phyloP scores from a whole-genome alignment of 2,329 filamentous ascomycete genomes.

The Hypoxylon sp. region DNA sequence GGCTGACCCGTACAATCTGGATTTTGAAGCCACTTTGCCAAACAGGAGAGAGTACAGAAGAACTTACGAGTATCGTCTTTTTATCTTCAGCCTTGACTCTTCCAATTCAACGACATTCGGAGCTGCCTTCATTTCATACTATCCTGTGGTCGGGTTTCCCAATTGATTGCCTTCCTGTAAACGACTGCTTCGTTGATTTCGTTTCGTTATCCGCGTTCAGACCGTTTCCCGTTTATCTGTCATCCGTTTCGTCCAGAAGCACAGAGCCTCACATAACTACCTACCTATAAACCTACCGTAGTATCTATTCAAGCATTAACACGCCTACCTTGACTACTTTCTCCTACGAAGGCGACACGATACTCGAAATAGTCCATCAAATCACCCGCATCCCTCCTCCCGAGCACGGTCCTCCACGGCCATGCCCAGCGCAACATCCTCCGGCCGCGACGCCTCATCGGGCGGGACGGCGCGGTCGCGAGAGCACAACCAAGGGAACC shows the following conservation, averaged over 20 bases:
- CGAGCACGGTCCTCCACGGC: conserved; percentile 29
- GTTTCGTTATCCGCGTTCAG: not conserved
- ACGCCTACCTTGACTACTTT: not conserved
- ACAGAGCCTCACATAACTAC: conserved; percentile 17
- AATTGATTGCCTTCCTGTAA: not conserved
- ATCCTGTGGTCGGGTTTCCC: not conserved
- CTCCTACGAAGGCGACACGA: conserved; percentile 46
- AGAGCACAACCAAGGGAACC: conserved; percentile 82
- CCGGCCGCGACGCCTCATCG: conserved; percentile 65
- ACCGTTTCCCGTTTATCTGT: not conserved
- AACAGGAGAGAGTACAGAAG: not conserved
- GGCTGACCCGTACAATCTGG: conserved; percentile 11
- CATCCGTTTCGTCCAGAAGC: not conserved
- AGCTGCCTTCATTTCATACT: conserved; percentile 4
- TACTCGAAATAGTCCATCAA: not conserved
- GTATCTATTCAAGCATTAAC: conserved; percentile 8
- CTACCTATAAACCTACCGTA: not conserved
- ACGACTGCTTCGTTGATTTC: not conserved
- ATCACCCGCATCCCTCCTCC: not conserved
- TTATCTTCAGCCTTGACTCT: conserved; percentile 31
- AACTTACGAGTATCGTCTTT: conserved; percentile 27
- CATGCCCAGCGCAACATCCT: conserved; percentile 67
- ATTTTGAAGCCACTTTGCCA: conserved; percentile 43
- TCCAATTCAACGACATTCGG: conserved; percentile 12
- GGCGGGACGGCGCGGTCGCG: conserved; percentile 64